Conservation (phyloP, 352 stramenopile species). For the Blastocystis sp. region DNA sequence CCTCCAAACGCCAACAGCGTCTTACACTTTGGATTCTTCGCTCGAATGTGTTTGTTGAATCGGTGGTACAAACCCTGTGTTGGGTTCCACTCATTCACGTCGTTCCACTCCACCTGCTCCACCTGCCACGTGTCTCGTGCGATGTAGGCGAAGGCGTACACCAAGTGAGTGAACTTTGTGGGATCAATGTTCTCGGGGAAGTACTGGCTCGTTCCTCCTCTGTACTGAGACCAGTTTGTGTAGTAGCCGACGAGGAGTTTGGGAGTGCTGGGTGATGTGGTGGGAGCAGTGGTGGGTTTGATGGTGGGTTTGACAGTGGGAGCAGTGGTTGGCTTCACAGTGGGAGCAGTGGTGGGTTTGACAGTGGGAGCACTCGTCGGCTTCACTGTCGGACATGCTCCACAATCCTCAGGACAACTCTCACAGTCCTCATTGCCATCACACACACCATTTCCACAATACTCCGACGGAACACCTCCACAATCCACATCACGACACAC, state of each 20-base stretch:
- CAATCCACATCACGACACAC: neutral
- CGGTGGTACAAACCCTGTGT: conserved; percentile 25
- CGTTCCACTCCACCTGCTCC: conserved; percentile 46
- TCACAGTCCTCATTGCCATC: neutral
- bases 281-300: conserved; percentile 18
- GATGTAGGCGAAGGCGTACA: conserved; percentile 44
- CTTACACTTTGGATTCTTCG: conserved; percentile 31
- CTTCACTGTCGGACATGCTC: neutral
- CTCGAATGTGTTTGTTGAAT: conserved; percentile 23
- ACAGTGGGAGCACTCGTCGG: conserved; percentile 10
- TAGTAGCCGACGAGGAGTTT: conserved; percentile 23
- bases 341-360: neutral
- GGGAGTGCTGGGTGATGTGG: neutral
- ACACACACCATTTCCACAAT: conserved; percentile 51
- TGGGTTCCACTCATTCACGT: conserved; percentile 40
- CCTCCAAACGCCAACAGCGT: conserved; percentile 37
- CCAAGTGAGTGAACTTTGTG: conserved; percentile 22
- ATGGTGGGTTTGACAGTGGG: neutral
- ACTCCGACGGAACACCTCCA: neutral
- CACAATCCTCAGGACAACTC: conserved; percentile 52
- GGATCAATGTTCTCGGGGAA: conserved; percentile 34
- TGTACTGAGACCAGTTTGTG: conserved; percentile 49
- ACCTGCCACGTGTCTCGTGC: conserved; percentile 12
- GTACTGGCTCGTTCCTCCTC: conserved; percentile 15
- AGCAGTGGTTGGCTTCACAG: neutral